Conservation (phyloP, 495 filamentous ascomycete genomes). For the Penicillium daleae region DNA sequence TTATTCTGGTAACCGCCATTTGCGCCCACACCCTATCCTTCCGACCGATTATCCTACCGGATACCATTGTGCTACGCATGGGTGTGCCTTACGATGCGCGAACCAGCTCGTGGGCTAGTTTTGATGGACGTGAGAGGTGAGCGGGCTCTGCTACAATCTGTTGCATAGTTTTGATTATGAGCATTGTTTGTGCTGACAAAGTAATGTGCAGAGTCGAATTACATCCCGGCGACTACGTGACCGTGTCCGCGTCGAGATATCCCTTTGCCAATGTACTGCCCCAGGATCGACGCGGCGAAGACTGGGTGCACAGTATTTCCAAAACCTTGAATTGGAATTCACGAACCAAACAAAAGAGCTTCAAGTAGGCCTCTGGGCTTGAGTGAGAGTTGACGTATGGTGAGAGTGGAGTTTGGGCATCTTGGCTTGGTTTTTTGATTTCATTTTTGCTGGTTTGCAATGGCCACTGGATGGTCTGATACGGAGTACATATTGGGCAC, state of each 20-base stretch:
- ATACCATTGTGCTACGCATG: constrained; percentile 88
- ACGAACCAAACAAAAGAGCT: constrained; percentile 70
- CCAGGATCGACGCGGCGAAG: constrained; percentile 72
- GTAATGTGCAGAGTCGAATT: constrained; percentile 67
- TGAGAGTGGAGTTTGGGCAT: neutral
- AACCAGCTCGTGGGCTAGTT: constrained; percentile 91
- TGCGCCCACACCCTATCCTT: constrained; percentile 96
- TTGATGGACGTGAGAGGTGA: constrained; percentile 86
- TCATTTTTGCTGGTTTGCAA: neutral
- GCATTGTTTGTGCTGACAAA: neutral
- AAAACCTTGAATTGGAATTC: constrained; percentile 95
- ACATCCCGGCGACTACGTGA: constrained; percentile 90
- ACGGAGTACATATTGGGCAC: constrained; percentile 5
- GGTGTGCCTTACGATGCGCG: constrained; percentile 93
- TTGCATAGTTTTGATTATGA: neutral
- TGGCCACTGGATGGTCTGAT: constrained; percentile 16
- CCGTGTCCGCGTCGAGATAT: constrained; percentile 87
- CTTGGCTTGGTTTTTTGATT: constrained; percentile 1
- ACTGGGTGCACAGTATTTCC: constrained; percentile 92
- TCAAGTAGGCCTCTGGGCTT: constrained; percentile 34
- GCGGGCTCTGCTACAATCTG: neutral
- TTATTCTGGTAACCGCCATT: constrained; percentile 93
- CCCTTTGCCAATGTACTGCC: constrained; percentile 90
- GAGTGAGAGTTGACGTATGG: neutral
- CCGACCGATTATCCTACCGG: constrained; percentile 91